A percentile compares a stretch with the other conserved stretches of the same genome.
These are phyloP conservation scores for Ustilago hordei DNA, from an alignment of 1,284 basidiomycete genomes.

Conservation along the genomic window DNA sequence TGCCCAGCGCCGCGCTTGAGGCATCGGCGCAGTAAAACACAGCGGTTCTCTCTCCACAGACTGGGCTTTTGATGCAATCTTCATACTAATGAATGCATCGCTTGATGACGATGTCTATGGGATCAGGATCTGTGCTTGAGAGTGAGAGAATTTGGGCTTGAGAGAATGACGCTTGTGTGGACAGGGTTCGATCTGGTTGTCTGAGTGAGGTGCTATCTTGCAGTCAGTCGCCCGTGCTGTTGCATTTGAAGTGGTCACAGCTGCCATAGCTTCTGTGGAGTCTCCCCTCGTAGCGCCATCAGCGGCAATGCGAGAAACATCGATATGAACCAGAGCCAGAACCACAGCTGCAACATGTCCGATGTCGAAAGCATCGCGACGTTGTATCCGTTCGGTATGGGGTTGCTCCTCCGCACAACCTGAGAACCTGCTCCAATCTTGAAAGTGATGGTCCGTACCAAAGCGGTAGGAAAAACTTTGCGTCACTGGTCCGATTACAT, in stretches of 20 bases:
- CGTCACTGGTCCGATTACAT: too few relatives aligned
- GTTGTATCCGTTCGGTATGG: too few relatives aligned
- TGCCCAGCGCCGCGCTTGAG: constrained; percentile 67
- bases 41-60: background rate
- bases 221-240: too few relatives aligned
- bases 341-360: background rate
- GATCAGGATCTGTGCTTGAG: background rate
- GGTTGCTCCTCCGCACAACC: too few relatives aligned
- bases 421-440: too few relatives aligned
- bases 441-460: too few relatives aligned
- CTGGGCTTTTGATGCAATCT: background rate
- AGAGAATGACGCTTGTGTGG: too few relatives aligned
- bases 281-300: background rate
- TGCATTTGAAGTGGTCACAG: background rate
- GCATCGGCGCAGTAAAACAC: constrained; percentile 39
- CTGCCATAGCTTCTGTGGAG: background rate
- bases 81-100: background rate
- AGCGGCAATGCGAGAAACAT: background rate
- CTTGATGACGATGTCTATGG: background rate
- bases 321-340: background rate
- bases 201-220: too few relatives aligned
- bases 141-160: too few relatives aligned
- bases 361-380: background rate
- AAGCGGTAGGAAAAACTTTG: too few relatives aligned
- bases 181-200: too few relatives aligned